These are phyloP conservation scores for Apium graveolens DNA, from an alignment of 129 eudicot genomes.

Conservation along the genomic window DNA sequence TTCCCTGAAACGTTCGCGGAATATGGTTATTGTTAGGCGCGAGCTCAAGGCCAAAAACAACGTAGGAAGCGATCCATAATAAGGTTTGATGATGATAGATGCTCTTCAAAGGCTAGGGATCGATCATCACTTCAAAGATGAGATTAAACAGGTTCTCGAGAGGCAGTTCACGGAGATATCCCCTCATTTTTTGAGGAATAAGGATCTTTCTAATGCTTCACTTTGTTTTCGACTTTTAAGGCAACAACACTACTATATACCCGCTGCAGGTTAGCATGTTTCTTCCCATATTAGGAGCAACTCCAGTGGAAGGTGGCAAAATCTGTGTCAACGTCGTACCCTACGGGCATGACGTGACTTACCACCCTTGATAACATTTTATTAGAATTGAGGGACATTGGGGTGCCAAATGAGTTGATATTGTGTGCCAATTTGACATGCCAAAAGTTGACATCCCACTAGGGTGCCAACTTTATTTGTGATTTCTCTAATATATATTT, in stretches of 20 bases:
- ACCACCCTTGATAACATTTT: too few relatives aligned
- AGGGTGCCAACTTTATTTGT: too few relatives aligned
- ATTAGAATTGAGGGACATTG: too few relatives aligned
- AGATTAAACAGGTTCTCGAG: constrained; percentile 25
- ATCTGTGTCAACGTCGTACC: too few relatives aligned
- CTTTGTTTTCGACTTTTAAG: constrained; percentile 46
- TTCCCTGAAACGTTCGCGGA: neutral
- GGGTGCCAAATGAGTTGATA: too few relatives aligned
- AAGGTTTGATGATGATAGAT: constrained; percentile 28
- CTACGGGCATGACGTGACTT: too few relatives aligned
- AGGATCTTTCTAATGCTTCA: constrained; percentile 33
- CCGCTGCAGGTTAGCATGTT: constrained; percentile 40
- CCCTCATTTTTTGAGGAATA: neutral
- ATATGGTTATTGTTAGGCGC: neutral
- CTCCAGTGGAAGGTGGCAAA: too few relatives aligned
- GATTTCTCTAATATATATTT: too few relatives aligned
- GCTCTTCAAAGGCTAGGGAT: constrained; percentile 39
- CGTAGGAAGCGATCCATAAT: neutral
- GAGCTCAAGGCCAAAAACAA: neutral
- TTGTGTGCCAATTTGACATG: too few relatives aligned
- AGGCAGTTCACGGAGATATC: constrained; percentile 5
- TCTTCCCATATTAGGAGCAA: too few relatives aligned
- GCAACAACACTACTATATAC: constrained; percentile 45
- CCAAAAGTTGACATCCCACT: too few relatives aligned
- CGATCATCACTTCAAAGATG: constrained; percentile 31